These are phyloP conservation scores for Aspergillus vadensis DNA, from an alignment of 2,329 filamentous ascomycete species.

Conservation along the genomic window DNA sequence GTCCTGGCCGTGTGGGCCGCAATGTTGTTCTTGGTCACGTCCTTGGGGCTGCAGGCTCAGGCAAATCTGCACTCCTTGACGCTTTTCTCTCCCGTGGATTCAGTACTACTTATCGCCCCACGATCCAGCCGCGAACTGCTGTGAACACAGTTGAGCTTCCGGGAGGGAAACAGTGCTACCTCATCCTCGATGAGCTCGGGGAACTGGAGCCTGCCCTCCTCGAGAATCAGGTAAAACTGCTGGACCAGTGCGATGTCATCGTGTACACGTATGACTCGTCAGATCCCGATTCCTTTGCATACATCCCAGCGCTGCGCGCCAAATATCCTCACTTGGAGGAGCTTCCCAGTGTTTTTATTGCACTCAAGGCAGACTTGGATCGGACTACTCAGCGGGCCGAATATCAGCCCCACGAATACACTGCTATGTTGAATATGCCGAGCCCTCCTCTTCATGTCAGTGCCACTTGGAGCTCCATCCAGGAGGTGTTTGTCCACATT, in stretches of 20 bases:
- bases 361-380: slow-evolving; percentile 91
- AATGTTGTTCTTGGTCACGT: slow-evolving; percentile 96
- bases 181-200: slow-evolving; percentile 92
- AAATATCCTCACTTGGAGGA: slow-evolving; percentile 82
- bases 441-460: slow-evolving; percentile 86
- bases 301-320: slow-evolving; percentile 78
- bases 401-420: slow-evolving; percentile 89
- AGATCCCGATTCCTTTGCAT: slow-evolving; percentile 91
- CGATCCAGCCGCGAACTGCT: slow-evolving; percentile 88
- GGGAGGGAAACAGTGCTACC: slow-evolving; percentile 93
- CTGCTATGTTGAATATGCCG: slow-evolving; percentile 79
- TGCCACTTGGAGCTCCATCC: slow-evolving; percentile 90
- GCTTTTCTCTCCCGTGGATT: slow-evolving; percentile 90
- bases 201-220: slow-evolving; percentile 93
- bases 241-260: slow-evolving; percentile 90
- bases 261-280: slow-evolving; percentile 97
- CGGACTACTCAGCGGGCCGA: slow-evolving; percentile 95
- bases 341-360: slow-evolving; percentile 88
- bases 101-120: slow-evolving; percentile 80
- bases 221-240: slow-evolving; percentile 78
- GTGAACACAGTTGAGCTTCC: slow-evolving; percentile 96
- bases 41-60: slow-evolving; percentile 78
- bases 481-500: slow-evolving; percentile 87
- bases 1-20: slow-evolving; percentile 82
- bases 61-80: slow-evolving; percentile 88